phyloP scores from a whole-genome alignment of 225 moss, liverwort and hornwort genomes.

The Ulota crispa region DNA sequence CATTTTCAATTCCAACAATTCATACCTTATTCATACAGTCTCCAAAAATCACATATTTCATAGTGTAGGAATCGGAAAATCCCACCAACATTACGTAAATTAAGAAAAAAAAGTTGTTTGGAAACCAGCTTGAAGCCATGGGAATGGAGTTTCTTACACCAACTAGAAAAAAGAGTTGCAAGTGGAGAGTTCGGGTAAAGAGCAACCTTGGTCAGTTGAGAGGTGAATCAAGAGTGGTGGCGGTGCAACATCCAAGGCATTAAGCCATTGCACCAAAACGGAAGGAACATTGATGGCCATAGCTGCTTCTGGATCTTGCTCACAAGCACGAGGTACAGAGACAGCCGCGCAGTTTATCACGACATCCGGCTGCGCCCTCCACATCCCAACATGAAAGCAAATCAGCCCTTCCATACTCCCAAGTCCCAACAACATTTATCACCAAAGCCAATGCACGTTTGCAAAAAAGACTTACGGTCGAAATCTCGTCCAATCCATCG shows the following conservation, averaged over 20 bases:
- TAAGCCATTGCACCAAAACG: slow-evolving; percentile 66
- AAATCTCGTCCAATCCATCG: slow-evolving; percentile 60
- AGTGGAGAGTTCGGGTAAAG: not conserved
- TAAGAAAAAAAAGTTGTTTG: too few species aligned
- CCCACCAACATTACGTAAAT: too few species aligned
- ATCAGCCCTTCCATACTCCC: slow-evolving; percentile 23
- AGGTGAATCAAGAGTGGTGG: slow-evolving; percentile 80
- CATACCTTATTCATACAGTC: too few species aligned
- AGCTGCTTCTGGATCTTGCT: slow-evolving; percentile 77
- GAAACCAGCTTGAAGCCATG: not conserved
- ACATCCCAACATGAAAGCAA: slow-evolving; percentile 19
- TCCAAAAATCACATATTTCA: too few species aligned
- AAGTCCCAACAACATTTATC: not conserved
- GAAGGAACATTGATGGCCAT: slow-evolving; percentile 81
- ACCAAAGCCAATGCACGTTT: not conserved
- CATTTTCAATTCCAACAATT: too few species aligned
- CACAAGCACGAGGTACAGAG: slow-evolving; percentile 83
- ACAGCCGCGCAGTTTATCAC: slow-evolving; percentile 94
- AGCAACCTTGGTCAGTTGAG: slow-evolving; percentile 90
- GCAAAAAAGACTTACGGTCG: slow-evolving; percentile 46
- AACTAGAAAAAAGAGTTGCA: not conserved
- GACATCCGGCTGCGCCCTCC: slow-evolving; percentile 64
- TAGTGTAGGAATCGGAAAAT: too few species aligned
- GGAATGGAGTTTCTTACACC: not conserved
- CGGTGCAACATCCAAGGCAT: slow-evolving; percentile 36